A percentile compares a stretch with the other conserved stretches of the same genome.
Evolutionary conservation across 1,284 basidiomycete species (phyloP).

Genomic region (Phylloboletellus chloephorus): DNA sequence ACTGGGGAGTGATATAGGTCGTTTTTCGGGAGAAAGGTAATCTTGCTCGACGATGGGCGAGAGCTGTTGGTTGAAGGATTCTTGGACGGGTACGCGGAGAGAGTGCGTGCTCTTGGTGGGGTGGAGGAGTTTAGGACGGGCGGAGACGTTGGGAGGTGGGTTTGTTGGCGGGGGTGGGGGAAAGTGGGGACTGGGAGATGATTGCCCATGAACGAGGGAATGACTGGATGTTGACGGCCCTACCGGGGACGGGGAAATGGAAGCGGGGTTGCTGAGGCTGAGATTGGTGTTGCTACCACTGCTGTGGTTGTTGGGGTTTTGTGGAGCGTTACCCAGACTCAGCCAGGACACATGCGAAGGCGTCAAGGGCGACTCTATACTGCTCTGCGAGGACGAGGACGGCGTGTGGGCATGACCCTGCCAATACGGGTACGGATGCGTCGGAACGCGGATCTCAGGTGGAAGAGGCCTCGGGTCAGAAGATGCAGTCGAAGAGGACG

Average conservation of each 20-base stretch:
- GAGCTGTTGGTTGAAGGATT: conserved; percentile 40
- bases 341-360: conserved; percentile 39
- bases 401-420: conserved; percentile 28
- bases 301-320: conserved; percentile 10
- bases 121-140: conserved; percentile 25
- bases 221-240: conserved; percentile 14
- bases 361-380: conserved; percentile 29
- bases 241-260: conserved; percentile 4
- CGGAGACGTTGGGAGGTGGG: conserved; percentile 22
- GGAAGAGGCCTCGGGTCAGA: conserved; percentile 22
- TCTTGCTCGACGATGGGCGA: conserved; percentile 54
- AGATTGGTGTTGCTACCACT: conserved; percentile 11
- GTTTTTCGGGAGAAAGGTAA: conserved; percentile 45
- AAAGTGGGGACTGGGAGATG: conserved; percentile 27
- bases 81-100: conserved; percentile 30
- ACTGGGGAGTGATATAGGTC: conserved; percentile 32
- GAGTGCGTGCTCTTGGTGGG: conserved; percentile 33
- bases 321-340: conserved; percentile 10
- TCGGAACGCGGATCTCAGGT: conserved; percentile 31
- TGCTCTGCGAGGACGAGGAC: conserved; percentile 32
- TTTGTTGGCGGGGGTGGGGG: conserved; percentile 27
- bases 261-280: conserved; percentile 9
- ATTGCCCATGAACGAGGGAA: conserved; percentile 18
- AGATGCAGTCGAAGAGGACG: conserved; percentile 20
- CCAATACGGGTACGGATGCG: conserved; percentile 33